Percentiles rank a stretch among this genome's conserved stretches.
Conservation (phyloP, 2,329 filamentous ascomycete genomes). For the Pseudogymnoascus sp. region DNA sequence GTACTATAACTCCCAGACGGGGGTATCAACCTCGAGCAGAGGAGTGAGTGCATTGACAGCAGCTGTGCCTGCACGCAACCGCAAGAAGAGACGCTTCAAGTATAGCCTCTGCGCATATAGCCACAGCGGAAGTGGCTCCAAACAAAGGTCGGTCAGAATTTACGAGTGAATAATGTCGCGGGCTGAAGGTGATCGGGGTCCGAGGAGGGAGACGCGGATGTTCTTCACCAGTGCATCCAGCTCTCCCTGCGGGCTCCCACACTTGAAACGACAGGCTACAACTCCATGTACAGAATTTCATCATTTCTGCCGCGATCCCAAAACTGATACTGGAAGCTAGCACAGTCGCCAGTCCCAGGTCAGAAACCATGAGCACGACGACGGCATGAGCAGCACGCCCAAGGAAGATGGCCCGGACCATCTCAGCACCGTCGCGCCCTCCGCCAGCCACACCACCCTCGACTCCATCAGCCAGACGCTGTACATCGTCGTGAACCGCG, state of each 20-base stretch:
- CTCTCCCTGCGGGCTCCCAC: not conserved
- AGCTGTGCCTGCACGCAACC: not conserved
- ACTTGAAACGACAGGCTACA: not conserved
- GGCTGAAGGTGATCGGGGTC: not conserved
- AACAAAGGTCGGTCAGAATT: slow-evolving; percentile 3
- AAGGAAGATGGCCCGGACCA: not conserved
- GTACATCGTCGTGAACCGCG: slow-evolving; percentile 1
- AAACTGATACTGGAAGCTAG: slow-evolving; percentile 6
- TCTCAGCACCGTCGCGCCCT: not conserved
- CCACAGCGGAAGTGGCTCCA: not conserved
- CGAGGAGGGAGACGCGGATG: not conserved
- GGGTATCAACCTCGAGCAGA: not conserved
- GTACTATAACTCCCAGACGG: not conserved
- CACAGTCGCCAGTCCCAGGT: not conserved
- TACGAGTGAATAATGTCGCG: not conserved
- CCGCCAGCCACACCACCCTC: not conserved
- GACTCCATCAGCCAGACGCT: slow-evolving; percentile 4
- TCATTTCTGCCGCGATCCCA: not conserved
- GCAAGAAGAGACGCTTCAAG: not conserved
- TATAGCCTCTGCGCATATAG: not conserved
- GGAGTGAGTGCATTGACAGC: slow-evolving; percentile 1
- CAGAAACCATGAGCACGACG: not conserved
- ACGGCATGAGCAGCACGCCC: not conserved
- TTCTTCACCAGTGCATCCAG: not conserved
- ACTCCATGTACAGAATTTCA: not conserved